Conservation (phyloP, 73 alveolate species). For the Tetrahymena elliotti region DNA sequence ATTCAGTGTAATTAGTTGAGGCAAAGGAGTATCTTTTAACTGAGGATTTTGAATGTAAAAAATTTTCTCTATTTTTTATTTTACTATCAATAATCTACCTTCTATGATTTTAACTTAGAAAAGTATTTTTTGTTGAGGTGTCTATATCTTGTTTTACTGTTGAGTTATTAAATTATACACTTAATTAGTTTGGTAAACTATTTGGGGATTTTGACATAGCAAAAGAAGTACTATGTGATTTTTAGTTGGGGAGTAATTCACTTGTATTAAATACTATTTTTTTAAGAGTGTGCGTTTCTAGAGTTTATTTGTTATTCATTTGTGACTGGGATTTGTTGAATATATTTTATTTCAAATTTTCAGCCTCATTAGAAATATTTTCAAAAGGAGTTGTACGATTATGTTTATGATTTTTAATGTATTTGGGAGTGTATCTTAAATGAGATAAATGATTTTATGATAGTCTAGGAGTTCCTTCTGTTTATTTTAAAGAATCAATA, state of each 20-base stretch:
- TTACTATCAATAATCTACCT: background rate
- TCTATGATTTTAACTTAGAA: background rate
- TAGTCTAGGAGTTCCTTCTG: background rate
- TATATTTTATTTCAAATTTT: background rate
- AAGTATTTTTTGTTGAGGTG: background rate
- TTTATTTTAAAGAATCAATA: background rate
- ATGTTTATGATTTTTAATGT: background rate
- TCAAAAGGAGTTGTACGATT: background rate
- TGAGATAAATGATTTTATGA: background rate
- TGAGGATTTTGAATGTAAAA: background rate
- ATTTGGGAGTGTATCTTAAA: background rate
- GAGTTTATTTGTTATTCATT: background rate
- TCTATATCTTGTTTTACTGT: background rate
- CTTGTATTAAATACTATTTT: background rate
- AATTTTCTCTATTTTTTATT: background rate
- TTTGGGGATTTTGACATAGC: background rate
- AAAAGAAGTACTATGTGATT: background rate
- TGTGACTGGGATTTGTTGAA: background rate
- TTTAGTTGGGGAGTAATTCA: background rate
- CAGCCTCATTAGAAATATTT: background rate
- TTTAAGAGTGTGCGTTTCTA: background rate
- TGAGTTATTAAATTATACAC: background rate
- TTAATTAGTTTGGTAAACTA: background rate
- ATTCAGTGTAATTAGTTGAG: background rate
- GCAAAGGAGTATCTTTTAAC: background rate